Conservation (phyloP, 2,329 filamentous ascomycete genomes). For the Clarireedia homoeocarpa region DNA sequence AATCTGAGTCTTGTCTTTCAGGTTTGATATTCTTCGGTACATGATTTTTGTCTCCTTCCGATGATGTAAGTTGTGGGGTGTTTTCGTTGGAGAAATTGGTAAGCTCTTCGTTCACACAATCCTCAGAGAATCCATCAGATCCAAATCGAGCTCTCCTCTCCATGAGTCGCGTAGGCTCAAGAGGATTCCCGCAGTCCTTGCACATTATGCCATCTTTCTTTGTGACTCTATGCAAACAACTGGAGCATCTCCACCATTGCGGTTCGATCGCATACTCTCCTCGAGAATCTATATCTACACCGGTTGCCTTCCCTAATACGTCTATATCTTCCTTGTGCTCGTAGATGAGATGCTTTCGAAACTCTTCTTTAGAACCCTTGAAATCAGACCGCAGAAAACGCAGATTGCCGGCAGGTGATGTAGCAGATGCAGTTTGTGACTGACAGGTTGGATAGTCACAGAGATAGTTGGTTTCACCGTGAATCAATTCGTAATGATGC, state of each 20-base stretch:
- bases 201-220: not conserved
- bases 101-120: not conserved
- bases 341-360: not conserved
- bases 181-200: not conserved
- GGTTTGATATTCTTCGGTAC: too few relatives aligned
- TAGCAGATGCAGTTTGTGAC: not conserved
- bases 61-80: too few relatives aligned
- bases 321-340: not conserved
- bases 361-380: not conserved
- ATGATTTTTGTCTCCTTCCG: too few relatives aligned
- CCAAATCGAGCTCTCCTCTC: not conserved
- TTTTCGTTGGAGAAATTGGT: too few relatives aligned
- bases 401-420: not conserved
- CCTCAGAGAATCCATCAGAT: not conserved
- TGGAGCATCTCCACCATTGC: not conserved
- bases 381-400: not conserved
- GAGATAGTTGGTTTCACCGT: not conserved
- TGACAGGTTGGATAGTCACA: conserved; percentile 3
- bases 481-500: not conserved
- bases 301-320: not conserved
- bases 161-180: not conserved
- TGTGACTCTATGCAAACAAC: not conserved
- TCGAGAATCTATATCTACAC: not conserved
- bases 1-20: too few relatives aligned
- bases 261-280: not conserved